phyloP scores from a whole-genome alignment of 257 asterid species.

The Nicotiana tabacum region DNA sequence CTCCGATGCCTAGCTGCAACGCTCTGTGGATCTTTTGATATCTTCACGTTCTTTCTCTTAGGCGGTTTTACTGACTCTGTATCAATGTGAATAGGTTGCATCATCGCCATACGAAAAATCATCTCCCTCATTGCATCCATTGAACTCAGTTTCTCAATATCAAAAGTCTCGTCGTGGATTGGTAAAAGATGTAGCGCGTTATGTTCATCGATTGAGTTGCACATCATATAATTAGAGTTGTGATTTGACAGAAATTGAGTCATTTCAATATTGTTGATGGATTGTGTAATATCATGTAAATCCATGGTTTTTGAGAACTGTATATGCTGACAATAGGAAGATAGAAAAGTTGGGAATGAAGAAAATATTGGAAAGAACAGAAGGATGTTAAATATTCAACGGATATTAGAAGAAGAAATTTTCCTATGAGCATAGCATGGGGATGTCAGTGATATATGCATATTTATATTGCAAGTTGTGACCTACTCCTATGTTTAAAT shows the following conservation, averaged over 20 bases:
- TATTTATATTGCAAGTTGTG: background rate
- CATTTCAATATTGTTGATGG: slow-evolving; percentile 15
- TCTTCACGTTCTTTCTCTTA: slow-evolving; percentile 48
- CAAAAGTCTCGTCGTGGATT: slow-evolving; percentile 1
- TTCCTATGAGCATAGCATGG: background rate
- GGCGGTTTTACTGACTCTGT: slow-evolving; percentile 42
- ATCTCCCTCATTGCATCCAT: slow-evolving; percentile 54
- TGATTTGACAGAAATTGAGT: slow-evolving; percentile 6
- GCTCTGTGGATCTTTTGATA: slow-evolving; percentile 53
- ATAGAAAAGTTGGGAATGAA: slow-evolving; percentile 3
- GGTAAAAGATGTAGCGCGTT: background rate
- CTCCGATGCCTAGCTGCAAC: slow-evolving; percentile 54
- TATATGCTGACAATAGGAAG: background rate
- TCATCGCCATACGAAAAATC: slow-evolving; percentile 47
- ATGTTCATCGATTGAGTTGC: slow-evolving; percentile 16
- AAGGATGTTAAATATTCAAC: background rate
- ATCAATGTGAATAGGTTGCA: slow-evolving; percentile 54
- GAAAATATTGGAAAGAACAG: background rate
- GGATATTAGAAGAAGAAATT: background rate
- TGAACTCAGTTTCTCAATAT: slow-evolving; percentile 19
- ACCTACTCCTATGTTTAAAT: background rate
- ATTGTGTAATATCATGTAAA: slow-evolving; percentile 20
- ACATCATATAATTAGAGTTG: background rate
- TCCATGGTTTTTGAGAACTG: slow-evolving; percentile 1
- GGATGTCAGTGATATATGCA: background rate